Evolutionary conservation across 768 basidiomycete genomes (phyloP), one percentile per base, ranked within the genome.

Genomic region (Pulveroboletus sp.): DNA sequence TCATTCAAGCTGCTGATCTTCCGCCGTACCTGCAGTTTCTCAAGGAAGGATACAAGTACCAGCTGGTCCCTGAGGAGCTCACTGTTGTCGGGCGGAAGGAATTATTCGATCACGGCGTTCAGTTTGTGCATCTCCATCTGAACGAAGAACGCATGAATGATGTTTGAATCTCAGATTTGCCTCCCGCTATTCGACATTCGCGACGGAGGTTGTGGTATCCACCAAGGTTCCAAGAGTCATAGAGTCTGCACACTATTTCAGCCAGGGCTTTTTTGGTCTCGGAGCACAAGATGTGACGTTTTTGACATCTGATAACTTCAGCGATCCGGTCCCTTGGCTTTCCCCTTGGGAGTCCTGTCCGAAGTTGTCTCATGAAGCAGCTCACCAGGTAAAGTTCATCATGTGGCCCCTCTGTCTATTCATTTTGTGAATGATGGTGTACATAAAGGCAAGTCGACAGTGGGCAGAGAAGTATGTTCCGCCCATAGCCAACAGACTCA

Each of bases 221-320:
- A 59, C 57, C 10, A 17, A 32, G 0, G 37, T 54, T 2, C 54
- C 21, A 21, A 56, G 65, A 49, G 70, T 75, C 35, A 55, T 71
- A n/a, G 73, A 76, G 50, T 71, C 71, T 13, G 64, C 73, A 8
- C 60, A 68, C 54, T 74, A 69, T 65, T 76, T 75, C 50, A 56
- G 62, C 43, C 57, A 63, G 42, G 74, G 73, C 5, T 69, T 71
- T 55, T 71, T 72, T 48, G 74, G 72, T 4, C 62, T 64, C 0
- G 54, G 41, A 5, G 51, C 49, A 7, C 62, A 68, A 37, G 45
- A 59, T 3, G 55, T 68, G 8, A 46, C 43, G 7, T 65, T 68
- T 50, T 44, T 59, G 13, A 64, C 65, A 9, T 65, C 74, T 18
- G 26, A 56, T 1, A 67, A 75, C 53, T 66, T 71, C 50, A 43